A percentile compares a stretch with the other conserved stretches of the same genome.
phyloP scores from a whole-genome alignment of 1,284 basidiomycete genomes.

The Sparassis latifolia region DNA sequence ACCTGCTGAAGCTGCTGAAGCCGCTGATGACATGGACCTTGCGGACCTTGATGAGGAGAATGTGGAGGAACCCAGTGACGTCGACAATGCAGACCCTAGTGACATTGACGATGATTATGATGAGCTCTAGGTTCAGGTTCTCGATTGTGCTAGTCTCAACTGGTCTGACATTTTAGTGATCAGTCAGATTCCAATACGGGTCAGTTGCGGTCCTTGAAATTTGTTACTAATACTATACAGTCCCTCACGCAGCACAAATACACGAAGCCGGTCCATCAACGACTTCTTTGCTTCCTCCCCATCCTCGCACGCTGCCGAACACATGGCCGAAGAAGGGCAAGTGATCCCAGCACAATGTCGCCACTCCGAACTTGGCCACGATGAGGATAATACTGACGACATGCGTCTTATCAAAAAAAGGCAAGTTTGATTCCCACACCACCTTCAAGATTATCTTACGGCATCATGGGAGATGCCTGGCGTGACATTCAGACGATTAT shows the following conservation, averaged over 20 bases:
- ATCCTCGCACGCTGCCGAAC: background rate
- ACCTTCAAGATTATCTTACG: background rate
- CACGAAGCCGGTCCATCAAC: background rate
- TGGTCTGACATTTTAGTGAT: background rate
- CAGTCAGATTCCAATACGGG: background rate
- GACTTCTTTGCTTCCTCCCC: background rate
- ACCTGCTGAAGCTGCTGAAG: background rate
- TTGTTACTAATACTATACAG: background rate
- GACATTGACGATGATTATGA: background rate
- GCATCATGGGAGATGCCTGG: conserved; percentile 2
- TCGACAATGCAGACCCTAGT: background rate
- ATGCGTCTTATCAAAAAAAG: background rate
- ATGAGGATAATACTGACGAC: background rate
- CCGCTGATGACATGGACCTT: background rate
- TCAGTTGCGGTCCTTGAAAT: background rate
- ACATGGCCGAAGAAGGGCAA: background rate
- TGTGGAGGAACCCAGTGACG: background rate
- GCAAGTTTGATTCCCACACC: background rate
- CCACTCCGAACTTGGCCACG: background rate
- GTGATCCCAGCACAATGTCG: background rate
- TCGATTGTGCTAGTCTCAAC: too few relatives aligned
- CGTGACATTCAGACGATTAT: conserved; percentile 1
- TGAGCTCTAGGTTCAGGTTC: background rate
- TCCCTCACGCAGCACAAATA: background rate
- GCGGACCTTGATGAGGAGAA: background rate